Evolutionary conservation across 192 early-diverging fungal species (phyloP), one percentile per base, ranked within the genome.

Genomic region (Coemansia sp.): DNA sequence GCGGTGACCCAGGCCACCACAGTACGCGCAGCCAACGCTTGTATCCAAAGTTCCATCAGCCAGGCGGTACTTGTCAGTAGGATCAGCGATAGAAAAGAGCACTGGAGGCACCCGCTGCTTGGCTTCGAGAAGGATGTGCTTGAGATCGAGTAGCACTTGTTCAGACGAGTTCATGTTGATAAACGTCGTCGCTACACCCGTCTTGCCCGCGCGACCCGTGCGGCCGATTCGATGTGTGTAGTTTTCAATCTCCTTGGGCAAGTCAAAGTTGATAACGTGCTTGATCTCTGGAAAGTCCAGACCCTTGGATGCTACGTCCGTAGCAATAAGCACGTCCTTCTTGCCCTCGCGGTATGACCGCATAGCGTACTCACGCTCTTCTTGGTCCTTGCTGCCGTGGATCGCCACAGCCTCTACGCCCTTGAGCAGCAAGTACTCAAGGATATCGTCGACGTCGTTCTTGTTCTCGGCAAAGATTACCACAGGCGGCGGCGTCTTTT

Each of bases 171-270:
- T 92, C 79, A 87, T 85, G 76, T 97, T 97, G 70, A 99, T 96
- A 79, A 99, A 99, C 16, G 97, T 98, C 0, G 97, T 99, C 0
- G 97, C 96, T 2, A 97, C 89, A 43, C 97, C 97, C 0, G 96
- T 97, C 76, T 95, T 95, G 27, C 97, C 97, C 6, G 91, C 92
- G 74, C 97, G 94, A 63, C 97, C 97, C 9, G 96, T 99, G 79
- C 97, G 91, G 68, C 97, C 97, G 68, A 99, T 98, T 46, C 97
- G 87, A 82, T 98, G 95, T 2, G 96, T 94, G 80, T 97, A 99
- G 85, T 98, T 96, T 86, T 99, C 97, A 82, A 99, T 99, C 74
- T 98, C 96, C 71, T 97, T 97, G 46, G 97, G 97, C 93, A 99
- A 96, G 75, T 99, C 97, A 82, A 93, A 99, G 76, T 98, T 94